These are phyloP conservation scores for Venturia pyrina DNA, from an alignment of 2,329 filamentous ascomycete species.

Conservation along the genomic window DNA sequence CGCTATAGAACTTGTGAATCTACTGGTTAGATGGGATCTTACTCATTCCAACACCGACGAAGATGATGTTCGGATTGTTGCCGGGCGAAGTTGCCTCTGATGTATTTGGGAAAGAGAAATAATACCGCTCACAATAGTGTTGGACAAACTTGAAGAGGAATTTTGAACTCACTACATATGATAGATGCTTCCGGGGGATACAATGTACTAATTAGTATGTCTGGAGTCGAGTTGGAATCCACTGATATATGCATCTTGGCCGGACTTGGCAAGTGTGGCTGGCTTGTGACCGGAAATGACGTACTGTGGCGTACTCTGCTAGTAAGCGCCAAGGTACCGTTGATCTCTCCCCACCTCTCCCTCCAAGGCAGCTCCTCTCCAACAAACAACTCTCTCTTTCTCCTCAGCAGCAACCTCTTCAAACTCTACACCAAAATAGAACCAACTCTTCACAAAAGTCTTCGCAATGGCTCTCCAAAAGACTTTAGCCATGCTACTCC, in stretches of 20 bases:
- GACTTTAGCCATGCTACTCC: constrained; percentile 32
- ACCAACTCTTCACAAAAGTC: background rate
- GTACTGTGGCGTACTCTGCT: background rate
- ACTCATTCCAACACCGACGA: background rate
- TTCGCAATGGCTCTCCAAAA: background rate
- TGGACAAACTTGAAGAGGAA: too few relatives aligned
- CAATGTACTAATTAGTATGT: too few relatives aligned
- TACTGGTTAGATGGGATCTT: background rate
- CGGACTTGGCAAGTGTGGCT: background rate
- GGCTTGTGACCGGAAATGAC: background rate
- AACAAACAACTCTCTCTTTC: background rate
- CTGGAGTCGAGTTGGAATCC: too few relatives aligned
- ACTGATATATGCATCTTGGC: too few relatives aligned
- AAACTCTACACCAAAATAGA: background rate
- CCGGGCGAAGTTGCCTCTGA: too few relatives aligned
- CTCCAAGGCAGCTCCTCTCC: background rate
- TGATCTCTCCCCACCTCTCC: background rate
- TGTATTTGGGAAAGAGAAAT: too few relatives aligned
- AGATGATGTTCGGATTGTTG: too few relatives aligned
- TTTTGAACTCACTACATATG: too few relatives aligned
- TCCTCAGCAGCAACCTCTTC: background rate
- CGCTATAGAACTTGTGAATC: background rate
- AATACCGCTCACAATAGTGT: too few relatives aligned
- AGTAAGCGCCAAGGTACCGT: too few relatives aligned
- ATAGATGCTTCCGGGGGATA: too few relatives aligned